Percentiles rank a stretch among this genome's conserved stretches.
These are phyloP conservation scores for Mucor piriformis DNA, from an alignment of 371 early-diverging fungal species.

Conservation along the genomic window DNA sequence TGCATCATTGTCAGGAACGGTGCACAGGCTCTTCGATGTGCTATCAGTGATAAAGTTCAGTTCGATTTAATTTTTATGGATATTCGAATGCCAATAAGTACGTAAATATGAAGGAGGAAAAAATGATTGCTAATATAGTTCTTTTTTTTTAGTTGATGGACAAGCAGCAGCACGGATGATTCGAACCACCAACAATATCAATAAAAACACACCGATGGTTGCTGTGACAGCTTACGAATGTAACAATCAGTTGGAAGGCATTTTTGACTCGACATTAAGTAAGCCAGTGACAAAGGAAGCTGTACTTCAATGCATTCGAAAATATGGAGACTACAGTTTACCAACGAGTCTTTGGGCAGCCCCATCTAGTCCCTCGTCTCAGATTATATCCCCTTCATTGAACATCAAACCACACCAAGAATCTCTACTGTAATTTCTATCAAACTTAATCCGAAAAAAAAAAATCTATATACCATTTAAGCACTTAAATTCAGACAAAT, in stretches of 20 bases:
- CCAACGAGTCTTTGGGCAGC: not conserved
- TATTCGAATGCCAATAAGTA: slow-evolving; percentile 90
- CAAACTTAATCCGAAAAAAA: too few relatives aligned
- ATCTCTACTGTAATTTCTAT: too few relatives aligned
- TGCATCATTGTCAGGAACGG: slow-evolving; percentile 87
- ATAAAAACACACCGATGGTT: slow-evolving; percentile 73
- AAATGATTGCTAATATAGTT: too few relatives aligned
- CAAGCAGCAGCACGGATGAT: slow-evolving; percentile 93
- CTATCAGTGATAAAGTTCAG: slow-evolving; percentile 79
- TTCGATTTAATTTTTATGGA: slow-evolving; percentile 95
- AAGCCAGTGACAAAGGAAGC: slow-evolving; percentile 76
- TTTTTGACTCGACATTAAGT: slow-evolving; percentile 74
- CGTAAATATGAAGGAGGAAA: too few relatives aligned
- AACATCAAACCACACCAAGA: too few relatives aligned
- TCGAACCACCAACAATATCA: slow-evolving; percentile 86
- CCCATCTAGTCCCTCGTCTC: not conserved
- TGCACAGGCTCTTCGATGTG: slow-evolving; percentile 87
- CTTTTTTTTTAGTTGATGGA: slow-evolving; percentile 84
- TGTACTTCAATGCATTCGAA: slow-evolving; percentile 24
- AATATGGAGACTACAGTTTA: not conserved
- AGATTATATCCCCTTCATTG: too few relatives aligned
- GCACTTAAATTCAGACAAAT: too few relatives aligned
- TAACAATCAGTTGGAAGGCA: slow-evolving; percentile 51
- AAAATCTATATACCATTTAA: too few relatives aligned
- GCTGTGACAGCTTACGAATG: slow-evolving; percentile 77